Conservation (phyloP, 2,329 filamentous ascomycete genomes). For the Pseudopithomyces chartarum region DNA sequence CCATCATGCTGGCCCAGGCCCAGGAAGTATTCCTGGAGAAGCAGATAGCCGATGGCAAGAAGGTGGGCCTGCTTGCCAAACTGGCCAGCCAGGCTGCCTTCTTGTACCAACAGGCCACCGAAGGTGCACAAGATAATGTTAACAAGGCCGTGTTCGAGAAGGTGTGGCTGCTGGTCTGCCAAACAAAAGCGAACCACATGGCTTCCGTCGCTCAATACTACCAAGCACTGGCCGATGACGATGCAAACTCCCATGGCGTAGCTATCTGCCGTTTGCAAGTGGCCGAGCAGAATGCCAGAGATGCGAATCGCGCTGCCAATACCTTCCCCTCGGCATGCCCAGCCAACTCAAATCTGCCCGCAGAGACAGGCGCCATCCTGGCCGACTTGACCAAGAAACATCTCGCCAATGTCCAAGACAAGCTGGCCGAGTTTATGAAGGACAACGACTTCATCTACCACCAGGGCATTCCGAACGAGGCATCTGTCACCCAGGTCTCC, state of each 20-base stretch:
- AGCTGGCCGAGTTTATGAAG: constrained; percentile 75
- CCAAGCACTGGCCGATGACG: constrained; percentile 88
- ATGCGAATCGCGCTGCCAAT: constrained; percentile 76
- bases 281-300: constrained; percentile 77
- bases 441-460: constrained; percentile 99
- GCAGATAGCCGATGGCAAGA: constrained; percentile 90
- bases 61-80: constrained; percentile 88
- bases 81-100: constrained; percentile 88
- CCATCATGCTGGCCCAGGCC: constrained; percentile 90
- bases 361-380: constrained; percentile 76
- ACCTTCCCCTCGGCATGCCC: constrained; percentile 81
- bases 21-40: constrained; percentile 98
- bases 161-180: constrained; percentile 82
- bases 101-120: constrained; percentile 83
- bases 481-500: constrained; percentile 77
- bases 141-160: constrained; percentile 92
- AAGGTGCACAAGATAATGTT: constrained; percentile 92
- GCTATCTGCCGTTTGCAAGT: constrained; percentile 82
- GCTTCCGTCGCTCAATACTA: constrained; percentile 89
- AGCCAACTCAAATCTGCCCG: constrained; percentile 78
- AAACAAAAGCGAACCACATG: constrained; percentile 82
- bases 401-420: constrained; percentile 77
- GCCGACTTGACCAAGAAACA: constrained; percentile 86
- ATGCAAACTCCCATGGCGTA: constrained; percentile 83
- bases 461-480: constrained; percentile 85